Percentiles rank a stretch among this genome's conserved stretches.
Evolutionary conservation across 805 yeast species (phyloP).

Genomic region (Yarrowia porcina): DNA sequence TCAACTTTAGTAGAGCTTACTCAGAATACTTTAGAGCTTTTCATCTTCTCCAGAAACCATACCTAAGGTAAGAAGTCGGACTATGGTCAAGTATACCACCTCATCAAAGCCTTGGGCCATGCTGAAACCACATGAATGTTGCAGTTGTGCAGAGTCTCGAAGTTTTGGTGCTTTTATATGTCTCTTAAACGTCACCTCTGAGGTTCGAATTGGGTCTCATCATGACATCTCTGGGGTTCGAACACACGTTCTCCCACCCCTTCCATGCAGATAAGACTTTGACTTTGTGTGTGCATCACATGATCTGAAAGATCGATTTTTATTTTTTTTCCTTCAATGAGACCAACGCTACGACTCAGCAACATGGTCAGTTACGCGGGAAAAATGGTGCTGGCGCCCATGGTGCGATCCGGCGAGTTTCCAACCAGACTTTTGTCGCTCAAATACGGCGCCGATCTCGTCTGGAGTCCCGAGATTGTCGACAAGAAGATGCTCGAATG

Average conservation of each 20-base stretch:
- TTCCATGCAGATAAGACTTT: slow-evolving; percentile 4
- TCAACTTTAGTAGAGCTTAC: no score
- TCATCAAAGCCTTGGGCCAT: no score
- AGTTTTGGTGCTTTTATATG: no score
- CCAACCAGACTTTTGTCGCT: slow-evolving; percentile 82
- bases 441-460: slow-evolving; percentile 85
- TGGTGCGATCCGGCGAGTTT: slow-evolving; percentile 91
- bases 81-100: no score
- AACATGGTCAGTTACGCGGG: slow-evolving; percentile 65
- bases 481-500: slow-evolving; percentile 80
- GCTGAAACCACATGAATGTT: no score
- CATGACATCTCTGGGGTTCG: no score
- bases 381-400: slow-evolving; percentile 85
- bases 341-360: slow-evolving; percentile 19
- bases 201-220: not conserved
- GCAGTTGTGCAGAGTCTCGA: no score
- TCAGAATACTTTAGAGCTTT: no score
- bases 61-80: no score
- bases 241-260: no score
- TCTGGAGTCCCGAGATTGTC: slow-evolving; percentile 94
- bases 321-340: not conserved
- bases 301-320: not conserved
- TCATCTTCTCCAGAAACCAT: no score
- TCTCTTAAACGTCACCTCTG: not conserved
- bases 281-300: not conserved